Evolutionary conservation across 2,329 filamentous ascomycete genomes (phyloP).

Genomic region (Phialophora verrucosa): DNA sequence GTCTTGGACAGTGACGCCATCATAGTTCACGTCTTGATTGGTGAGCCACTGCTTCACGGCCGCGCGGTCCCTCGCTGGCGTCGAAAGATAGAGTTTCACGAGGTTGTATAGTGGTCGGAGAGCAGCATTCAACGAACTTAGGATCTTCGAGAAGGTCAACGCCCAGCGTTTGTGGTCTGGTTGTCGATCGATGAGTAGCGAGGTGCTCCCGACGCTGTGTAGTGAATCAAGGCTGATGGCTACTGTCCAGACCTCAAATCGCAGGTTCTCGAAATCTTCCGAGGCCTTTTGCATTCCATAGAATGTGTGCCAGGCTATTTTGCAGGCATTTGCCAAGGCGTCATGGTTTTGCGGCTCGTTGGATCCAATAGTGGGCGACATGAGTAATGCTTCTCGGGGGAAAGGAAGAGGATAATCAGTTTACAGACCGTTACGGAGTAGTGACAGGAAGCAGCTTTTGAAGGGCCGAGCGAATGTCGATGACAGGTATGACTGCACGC

Average conservation of each 20-base stretch:
- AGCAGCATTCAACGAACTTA: conserved; percentile 29
- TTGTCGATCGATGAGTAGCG: conserved; percentile 35
- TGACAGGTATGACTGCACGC: neutral
- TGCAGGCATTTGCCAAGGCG: conserved; percentile 33
- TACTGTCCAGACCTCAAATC: conserved; percentile 36
- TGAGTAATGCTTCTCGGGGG: conserved; percentile 4
- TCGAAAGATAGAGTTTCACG: conserved; percentile 32
- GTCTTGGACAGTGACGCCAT: conserved; percentile 35
- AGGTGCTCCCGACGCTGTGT: conserved; percentile 35
- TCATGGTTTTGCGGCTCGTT: conserved; percentile 16
- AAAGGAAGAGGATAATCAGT: conserved; percentile 1
- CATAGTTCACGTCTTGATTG: conserved; percentile 29
- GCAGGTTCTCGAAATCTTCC: conserved; percentile 36
- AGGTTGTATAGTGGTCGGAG: conserved; percentile 33
- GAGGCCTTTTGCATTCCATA: conserved; percentile 37
- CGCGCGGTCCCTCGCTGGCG: conserved; percentile 26
- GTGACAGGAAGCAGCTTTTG: conserved; percentile 12
- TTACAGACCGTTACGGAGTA: neutral
- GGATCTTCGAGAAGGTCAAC: conserved; percentile 35
- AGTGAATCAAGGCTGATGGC: conserved; percentile 35
- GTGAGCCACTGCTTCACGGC: conserved; percentile 31
- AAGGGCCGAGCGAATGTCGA: neutral
- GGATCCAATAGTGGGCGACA: conserved; percentile 30
- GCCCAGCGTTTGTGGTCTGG: conserved; percentile 33
- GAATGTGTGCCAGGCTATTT: conserved; percentile 36